Conservation (phyloP, 495 filamentous ascomycete genomes). For the Penicillium argentinense region DNA sequence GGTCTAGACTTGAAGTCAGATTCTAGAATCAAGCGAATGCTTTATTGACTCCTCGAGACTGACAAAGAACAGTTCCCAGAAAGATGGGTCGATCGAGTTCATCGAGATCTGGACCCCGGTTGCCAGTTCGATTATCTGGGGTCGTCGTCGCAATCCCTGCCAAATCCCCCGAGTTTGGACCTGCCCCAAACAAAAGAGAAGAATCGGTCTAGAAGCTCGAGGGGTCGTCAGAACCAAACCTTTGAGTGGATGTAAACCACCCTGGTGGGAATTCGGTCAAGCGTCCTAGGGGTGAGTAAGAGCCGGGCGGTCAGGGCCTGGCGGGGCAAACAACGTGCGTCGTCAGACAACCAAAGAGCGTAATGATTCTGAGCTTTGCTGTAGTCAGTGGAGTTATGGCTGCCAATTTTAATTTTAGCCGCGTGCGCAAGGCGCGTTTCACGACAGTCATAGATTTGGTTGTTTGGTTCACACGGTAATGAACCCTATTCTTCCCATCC, state of each 20-base stretch:
- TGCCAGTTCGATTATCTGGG: background rate
- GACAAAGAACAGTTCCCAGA: no score
- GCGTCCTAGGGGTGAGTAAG: background rate
- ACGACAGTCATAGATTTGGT: background rate
- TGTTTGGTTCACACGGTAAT: background rate
- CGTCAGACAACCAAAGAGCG: slow-evolving; percentile 20
- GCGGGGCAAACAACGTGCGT: slow-evolving; percentile 17
- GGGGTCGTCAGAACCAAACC: slow-evolving; percentile 13
- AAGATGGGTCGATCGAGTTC: no score
- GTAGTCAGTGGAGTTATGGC: no score
- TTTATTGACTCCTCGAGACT: no score
- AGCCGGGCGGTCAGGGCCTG: slow-evolving; percentile 12
- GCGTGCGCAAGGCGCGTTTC: slow-evolving; percentile 1
- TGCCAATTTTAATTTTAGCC: background rate
- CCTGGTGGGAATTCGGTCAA: slow-evolving; percentile 5
- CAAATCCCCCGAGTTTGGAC: no score
- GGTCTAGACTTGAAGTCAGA: no score
- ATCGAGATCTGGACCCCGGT: background rate
- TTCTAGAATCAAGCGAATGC: no score
- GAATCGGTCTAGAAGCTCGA: background rate
- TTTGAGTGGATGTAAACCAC: background rate
- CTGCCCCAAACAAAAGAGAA: no score
- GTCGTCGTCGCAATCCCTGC: no score
- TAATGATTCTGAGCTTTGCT: background rate
- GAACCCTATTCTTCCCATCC: background rate